Conservation (phyloP, 2,329 filamentous ascomycete species). For the Nemania abortiva region DNA sequence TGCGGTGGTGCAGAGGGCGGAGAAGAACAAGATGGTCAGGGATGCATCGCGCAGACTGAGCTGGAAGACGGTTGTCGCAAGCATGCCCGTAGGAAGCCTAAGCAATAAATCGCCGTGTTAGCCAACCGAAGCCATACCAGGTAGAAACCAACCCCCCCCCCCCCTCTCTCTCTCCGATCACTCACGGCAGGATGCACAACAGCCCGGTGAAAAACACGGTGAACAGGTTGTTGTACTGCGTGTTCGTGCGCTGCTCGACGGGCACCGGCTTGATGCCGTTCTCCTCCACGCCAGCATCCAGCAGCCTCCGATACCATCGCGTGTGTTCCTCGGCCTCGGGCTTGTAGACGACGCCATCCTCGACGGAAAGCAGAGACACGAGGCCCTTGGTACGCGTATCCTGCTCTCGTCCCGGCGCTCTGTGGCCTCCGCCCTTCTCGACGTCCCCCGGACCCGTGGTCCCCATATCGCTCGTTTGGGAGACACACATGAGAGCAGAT, state of each 20-base stretch:
- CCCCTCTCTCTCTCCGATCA: too few species aligned
- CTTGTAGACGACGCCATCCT: conserved; percentile 53
- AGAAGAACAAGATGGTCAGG: conserved; percentile 71
- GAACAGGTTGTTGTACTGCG: conserved; percentile 67
- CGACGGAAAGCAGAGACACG: conserved; percentile 45
- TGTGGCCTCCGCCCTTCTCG: conserved; percentile 16
- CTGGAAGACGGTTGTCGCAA: conserved; percentile 65
- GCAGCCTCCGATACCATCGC: conserved; percentile 58
- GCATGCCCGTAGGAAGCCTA: conserved; percentile 69
- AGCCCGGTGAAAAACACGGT: conserved; percentile 71
- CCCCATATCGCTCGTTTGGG: conserved; percentile 5
- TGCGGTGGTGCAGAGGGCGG: conserved; percentile 63
- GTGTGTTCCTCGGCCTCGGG: conserved; percentile 48
- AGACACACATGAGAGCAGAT: conserved; percentile 15
- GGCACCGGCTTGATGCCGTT: conserved; percentile 70
- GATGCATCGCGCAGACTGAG: conserved; percentile 67
- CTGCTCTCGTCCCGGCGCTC: conserved; percentile 14
- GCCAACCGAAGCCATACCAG: too few species aligned
- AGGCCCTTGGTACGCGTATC: conserved; percentile 39
- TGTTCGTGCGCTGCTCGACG: conserved; percentile 63
- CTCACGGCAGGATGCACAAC: conserved; percentile 67
- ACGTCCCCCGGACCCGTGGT: conserved; percentile 16
- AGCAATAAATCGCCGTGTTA: neutral
- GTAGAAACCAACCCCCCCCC: too few species aligned
- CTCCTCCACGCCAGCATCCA: conserved; percentile 63